Conservation (phyloP, 2,329 filamentous ascomycete species). For the Elsinoe fawcettii region DNA sequence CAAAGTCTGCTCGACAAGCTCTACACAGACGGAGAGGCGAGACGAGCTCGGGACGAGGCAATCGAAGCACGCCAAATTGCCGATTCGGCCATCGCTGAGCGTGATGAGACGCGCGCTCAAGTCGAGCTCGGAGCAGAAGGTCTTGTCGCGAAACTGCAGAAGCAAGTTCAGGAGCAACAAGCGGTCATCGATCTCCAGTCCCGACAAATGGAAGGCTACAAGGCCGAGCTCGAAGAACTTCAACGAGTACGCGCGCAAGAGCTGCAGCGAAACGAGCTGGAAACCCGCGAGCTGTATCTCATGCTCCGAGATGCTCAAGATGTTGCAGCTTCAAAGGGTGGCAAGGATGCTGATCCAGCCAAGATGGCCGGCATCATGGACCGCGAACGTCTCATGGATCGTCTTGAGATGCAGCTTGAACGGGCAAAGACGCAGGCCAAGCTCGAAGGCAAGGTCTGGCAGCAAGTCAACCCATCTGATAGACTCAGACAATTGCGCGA, state of each 20-base stretch:
- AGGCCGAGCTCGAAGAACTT: constrained; percentile 79
- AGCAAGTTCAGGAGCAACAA: constrained; percentile 85
- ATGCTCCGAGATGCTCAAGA: constrained; percentile 98
- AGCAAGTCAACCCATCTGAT: constrained; percentile 77
- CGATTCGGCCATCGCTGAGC: constrained; percentile 89
- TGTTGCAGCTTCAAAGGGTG: constrained; percentile 68
- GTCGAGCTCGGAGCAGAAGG: constrained; percentile 89
- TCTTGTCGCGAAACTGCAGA: constrained; percentile 84
- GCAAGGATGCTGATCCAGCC: constrained; percentile 57
- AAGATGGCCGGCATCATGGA: constrained; percentile 90
- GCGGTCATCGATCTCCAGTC: constrained; percentile 83
- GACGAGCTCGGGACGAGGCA: constrained; percentile 85
- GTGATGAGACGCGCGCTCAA: constrained; percentile 86
- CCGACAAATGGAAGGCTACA: constrained; percentile 78
- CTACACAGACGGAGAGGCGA: constrained; percentile 90
- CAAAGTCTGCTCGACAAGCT: constrained; percentile 91
- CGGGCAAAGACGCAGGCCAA: constrained; percentile 97
- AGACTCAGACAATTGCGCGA: constrained; percentile 84
- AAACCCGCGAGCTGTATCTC: constrained; percentile 92
- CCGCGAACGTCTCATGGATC: constrained; percentile 83
- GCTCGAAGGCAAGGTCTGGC: constrained; percentile 87
- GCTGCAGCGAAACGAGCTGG: constrained; percentile 86
- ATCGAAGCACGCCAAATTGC: constrained; percentile 85
- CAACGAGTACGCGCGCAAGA: constrained; percentile 83
- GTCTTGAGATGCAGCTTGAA: constrained; percentile 90